Conservation (phyloP, 176 grass and related monocot species). For the Areca catechu region DNA sequence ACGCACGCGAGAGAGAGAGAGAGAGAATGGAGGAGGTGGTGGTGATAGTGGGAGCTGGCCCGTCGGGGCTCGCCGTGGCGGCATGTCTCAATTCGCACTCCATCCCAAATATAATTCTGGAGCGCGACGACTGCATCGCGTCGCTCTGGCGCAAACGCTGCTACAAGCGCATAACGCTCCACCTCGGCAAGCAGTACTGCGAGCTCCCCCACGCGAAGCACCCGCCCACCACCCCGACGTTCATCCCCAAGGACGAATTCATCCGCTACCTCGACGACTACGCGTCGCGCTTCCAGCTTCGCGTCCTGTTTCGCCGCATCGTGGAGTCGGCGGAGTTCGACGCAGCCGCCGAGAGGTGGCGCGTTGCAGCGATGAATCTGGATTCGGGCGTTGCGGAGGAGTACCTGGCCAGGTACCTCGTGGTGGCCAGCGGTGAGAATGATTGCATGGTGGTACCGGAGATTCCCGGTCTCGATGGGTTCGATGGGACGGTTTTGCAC, state of each 20-base stretch:
- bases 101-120: slow-evolving; percentile 44
- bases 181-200: slow-evolving; percentile 58
- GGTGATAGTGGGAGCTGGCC: slow-evolving; percentile 74
- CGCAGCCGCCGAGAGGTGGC: slow-evolving; percentile 13
- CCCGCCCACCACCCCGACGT: slow-evolving; percentile 20
- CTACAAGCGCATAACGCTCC: slow-evolving; percentile 67
- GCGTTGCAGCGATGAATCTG: slow-evolving; percentile 25
- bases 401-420: slow-evolving; percentile 37
- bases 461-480: slow-evolving; percentile 46
- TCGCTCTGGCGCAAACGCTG: slow-evolving; percentile 67
- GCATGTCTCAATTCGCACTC: slow-evolving; percentile 45
- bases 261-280: slow-evolving; percentile 62
- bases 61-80: slow-evolving; percentile 57
- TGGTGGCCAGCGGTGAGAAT: slow-evolving; percentile 73
- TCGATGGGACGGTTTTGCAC: slow-evolving; percentile 43
- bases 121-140: slow-evolving; percentile 64
- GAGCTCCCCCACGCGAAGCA: slow-evolving; percentile 55
- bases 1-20: too few relatives aligned
- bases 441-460: slow-evolving; percentile 49
- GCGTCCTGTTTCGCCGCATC: slow-evolving; percentile 24
- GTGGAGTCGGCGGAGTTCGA: slow-evolving; percentile 48
- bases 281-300: slow-evolving; percentile 35
- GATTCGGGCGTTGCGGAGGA: slow-evolving; percentile 3
- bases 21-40: slow-evolving; percentile 20
- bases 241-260: slow-evolving; percentile 43